Evolutionary conservation across 495 filamentous ascomycete genomes (phyloP), one percentile per base, ranked within the genome.

Genomic region (Elasticomyces elasticus): DNA sequence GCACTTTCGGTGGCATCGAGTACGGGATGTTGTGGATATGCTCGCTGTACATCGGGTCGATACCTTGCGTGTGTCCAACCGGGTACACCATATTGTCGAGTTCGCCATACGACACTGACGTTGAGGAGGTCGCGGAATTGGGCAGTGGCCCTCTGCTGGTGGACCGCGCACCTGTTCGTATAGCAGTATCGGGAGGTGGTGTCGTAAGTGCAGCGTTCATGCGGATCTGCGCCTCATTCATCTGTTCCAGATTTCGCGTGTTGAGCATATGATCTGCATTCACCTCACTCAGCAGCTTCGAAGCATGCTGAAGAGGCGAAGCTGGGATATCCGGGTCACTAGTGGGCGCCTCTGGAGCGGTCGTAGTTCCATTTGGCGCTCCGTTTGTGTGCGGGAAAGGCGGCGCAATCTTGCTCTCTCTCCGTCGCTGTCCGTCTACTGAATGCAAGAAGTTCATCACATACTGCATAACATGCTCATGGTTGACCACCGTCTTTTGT

Each of bases 11-110:
- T 1, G 83, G 84, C 69, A 86, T 69, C 45, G 81, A 62, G 62
- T 95, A 96, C 1, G 89, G 89, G 37, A 96, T 91, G 59, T 94
- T 95, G 71, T 88, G 78, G 61, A 95, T 87, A 62, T 96, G 89
- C 56, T 95, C 89, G 57, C 86, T 84, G 63, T 91, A 90, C 79
- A 91, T 90, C 7, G 89, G 89, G 67, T 96, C 89, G 62, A 96
- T 96, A 23, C 89, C 89, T 55, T 89, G 84, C 5, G 83, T 89
- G 46, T 87, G 80, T 0, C 89, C 89, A 17, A 94, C 87, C 0
- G 89, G 89, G 67, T 96, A 96, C 15, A 95, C 88, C 55, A 94
- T 76, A 51, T 82, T 81, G 55, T 92, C 87, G 37, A 87, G 72
- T 44, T 94, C 89, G 23, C 71, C 71, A 41, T 76, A 78, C 23